Evolutionary conservation across 257 asterid genomes (phyloP).

Genomic region (Schizonepeta tenuifolia): DNA sequence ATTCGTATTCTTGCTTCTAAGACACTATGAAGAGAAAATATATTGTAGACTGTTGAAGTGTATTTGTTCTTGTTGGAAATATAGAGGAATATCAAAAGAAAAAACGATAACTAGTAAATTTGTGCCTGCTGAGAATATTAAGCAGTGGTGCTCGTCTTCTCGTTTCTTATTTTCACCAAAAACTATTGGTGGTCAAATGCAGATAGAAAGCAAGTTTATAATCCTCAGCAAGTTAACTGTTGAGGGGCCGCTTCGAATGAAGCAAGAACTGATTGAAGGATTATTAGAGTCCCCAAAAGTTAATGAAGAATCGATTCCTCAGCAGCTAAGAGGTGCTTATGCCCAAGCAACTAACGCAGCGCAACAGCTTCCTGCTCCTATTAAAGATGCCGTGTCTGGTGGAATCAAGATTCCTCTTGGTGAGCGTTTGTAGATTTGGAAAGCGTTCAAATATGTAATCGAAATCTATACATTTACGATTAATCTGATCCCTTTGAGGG

Average conservation of each 20-base stretch:
- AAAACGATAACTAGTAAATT: not conserved
- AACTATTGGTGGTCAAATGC: slow-evolving; percentile 39
- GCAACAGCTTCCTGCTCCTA: slow-evolving; percentile 72
- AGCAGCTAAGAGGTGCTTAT: slow-evolving; percentile 66
- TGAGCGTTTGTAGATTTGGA: slow-evolving; percentile 35
- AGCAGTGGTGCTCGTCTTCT: not conserved
- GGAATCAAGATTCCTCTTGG: slow-evolving; percentile 84
- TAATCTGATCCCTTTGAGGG: too few relatives aligned
- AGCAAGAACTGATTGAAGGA: slow-evolving; percentile 84
- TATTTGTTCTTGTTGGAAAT: not conserved
- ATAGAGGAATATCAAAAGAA: not conserved
- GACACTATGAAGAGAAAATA: not conserved
- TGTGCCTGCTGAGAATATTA: too few relatives aligned
- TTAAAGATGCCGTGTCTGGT: slow-evolving; percentile 57
- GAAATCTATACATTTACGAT: not conserved
- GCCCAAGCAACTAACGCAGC: slow-evolving; percentile 58
- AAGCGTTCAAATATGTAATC: not conserved
- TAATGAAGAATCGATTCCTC: slow-evolving; percentile 68
- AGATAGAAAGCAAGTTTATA: slow-evolving; percentile 76
- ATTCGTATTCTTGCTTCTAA: not conserved
- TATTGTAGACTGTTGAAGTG: not conserved
- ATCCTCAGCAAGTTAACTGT: slow-evolving; percentile 65
- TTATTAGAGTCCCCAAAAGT: slow-evolving; percentile 70
- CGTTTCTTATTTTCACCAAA: not conserved
- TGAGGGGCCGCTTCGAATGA: slow-evolving; percentile 87